Evolutionary conservation across 352 stramenopile genomes (phyloP).

Genomic region (Pythium aquatile): DNA sequence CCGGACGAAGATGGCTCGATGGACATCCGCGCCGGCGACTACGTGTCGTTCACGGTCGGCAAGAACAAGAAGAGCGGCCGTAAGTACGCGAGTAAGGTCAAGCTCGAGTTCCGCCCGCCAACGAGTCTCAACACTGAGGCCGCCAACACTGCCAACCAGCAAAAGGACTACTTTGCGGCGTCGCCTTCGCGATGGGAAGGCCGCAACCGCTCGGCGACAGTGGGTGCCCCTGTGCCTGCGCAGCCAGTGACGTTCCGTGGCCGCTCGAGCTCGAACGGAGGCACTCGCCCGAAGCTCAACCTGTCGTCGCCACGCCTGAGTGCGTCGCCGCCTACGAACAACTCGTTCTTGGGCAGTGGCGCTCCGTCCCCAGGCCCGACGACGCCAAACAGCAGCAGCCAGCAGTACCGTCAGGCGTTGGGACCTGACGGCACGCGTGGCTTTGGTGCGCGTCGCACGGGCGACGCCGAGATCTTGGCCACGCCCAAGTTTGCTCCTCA

Average conservation of each 20-base stretch:
- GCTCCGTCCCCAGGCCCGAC: slow-evolving; percentile 11
- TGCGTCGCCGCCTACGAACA: slow-evolving; percentile 22
- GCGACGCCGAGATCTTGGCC: slow-evolving; percentile 59
- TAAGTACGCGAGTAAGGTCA: slow-evolving; percentile 88
- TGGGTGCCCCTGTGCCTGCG: slow-evolving; percentile 16
- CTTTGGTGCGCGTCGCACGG: slow-evolving; percentile 72
- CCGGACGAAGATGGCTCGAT: slow-evolving; percentile 84
- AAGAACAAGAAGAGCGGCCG: slow-evolving; percentile 90
- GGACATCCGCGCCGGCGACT: slow-evolving; percentile 82
- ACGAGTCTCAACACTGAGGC: slow-evolving; percentile 36
- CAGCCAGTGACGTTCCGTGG: slow-evolving; percentile 27
- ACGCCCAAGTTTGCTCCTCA: slow-evolving; percentile 50
- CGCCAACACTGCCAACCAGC: slow-evolving; percentile 13
- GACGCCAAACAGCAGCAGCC: slow-evolving; percentile 40
- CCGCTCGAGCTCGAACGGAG: slow-evolving; percentile 23
- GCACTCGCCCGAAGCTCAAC: slow-evolving; percentile 24
- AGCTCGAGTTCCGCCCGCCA: slow-evolving; percentile 83
- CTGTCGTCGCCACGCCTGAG: slow-evolving; percentile 28
- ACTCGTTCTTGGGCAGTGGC: slow-evolving; percentile 23
- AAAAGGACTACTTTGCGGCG: slow-evolving; percentile 30
- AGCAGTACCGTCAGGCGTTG: slow-evolving; percentile 73
- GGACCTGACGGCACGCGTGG: slow-evolving; percentile 77
- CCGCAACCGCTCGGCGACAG: slow-evolving; percentile 31
- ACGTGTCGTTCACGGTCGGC: slow-evolving; percentile 86
- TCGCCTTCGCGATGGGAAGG: slow-evolving; percentile 29